Conservation (phyloP, 2,329 filamentous ascomycete species). For the Zymoseptoria crescenta region DNA sequence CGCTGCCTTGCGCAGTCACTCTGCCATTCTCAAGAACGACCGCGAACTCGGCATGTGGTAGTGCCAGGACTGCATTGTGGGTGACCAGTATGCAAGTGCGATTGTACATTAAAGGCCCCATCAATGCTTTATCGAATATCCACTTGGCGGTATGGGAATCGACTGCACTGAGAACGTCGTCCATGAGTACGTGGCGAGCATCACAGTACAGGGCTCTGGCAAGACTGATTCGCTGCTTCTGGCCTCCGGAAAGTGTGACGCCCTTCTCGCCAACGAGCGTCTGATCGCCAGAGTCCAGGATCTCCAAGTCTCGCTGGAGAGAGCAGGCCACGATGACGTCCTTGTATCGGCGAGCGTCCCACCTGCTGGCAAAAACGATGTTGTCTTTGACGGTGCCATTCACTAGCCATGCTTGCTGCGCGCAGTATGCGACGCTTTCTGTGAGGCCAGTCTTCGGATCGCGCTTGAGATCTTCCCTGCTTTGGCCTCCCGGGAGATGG, state of each 20-base stretch:
- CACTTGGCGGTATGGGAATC: slow-evolving; percentile 97
- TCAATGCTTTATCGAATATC: slow-evolving; percentile 91
- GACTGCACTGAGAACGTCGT: slow-evolving; percentile 92
- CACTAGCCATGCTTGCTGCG: slow-evolving; percentile 92
- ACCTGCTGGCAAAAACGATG: slow-evolving; percentile 79
- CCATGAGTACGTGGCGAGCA: slow-evolving; percentile 80
- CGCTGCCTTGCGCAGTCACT: slow-evolving; percentile 65
- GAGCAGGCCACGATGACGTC: slow-evolving; percentile 87
- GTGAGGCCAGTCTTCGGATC: slow-evolving; percentile 80
- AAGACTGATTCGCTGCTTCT: slow-evolving; percentile 94
- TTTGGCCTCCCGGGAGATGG: slow-evolving; percentile 75
- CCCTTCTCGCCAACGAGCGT: slow-evolving; percentile 96
- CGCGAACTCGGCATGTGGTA: slow-evolving; percentile 70
- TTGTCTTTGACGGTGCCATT: slow-evolving; percentile 95
- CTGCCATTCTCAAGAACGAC: slow-evolving; percentile 84
- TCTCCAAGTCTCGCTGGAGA: slow-evolving; percentile 81
- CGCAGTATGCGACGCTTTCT: slow-evolving; percentile 91
- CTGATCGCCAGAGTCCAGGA: slow-evolving; percentile 85
- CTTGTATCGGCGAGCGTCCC: slow-evolving; percentile 73
- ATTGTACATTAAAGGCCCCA: slow-evolving; percentile 77
- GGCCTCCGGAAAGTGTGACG: slow-evolving; percentile 89
- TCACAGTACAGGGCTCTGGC: slow-evolving; percentile 97
- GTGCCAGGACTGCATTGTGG: slow-evolving; percentile 84
- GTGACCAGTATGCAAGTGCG: slow-evolving; percentile 93
- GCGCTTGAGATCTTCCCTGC: slow-evolving; percentile 73